Conservation (phyloP, 129 eudicot genomes). For the Flaveria ramosissima region DNA sequence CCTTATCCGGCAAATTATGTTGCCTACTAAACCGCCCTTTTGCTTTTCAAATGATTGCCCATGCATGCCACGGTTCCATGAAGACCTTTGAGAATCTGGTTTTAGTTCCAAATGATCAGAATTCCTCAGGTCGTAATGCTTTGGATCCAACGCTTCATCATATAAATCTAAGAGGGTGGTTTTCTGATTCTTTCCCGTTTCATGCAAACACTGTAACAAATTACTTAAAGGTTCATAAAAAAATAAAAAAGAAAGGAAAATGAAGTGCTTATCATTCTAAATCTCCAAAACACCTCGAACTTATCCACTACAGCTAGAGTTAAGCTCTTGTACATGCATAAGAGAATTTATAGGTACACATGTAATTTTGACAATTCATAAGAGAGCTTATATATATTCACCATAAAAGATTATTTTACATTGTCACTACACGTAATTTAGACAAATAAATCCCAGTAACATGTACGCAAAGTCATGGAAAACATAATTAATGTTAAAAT, state of each 20-base stretch:
- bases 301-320: background rate
- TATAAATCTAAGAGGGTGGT: slow-evolving; percentile 63
- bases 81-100: slow-evolving; percentile 40
- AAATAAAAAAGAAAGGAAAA: slow-evolving; percentile 3
- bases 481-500: background rate
- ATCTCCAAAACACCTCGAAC: background rate
- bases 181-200: slow-evolving; percentile 61
- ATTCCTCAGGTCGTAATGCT: slow-evolving; percentile 36
- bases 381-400: background rate
- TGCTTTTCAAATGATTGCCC: slow-evolving; percentile 37
- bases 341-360: background rate
- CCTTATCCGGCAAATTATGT: slow-evolving; percentile 62
- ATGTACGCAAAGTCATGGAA: background rate
- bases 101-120: slow-evolving; percentile 34
- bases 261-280: slow-evolving; percentile 17
- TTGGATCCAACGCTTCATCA: slow-evolving; percentile 71
- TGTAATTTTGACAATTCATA: background rate
- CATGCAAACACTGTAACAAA: slow-evolving; percentile 67
- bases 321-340: slow-evolving; percentile 5
- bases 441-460: background rate
- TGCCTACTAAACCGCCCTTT: slow-evolving; percentile 40
- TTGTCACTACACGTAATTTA: background rate
- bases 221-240: slow-evolving; percentile 11
- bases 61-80: slow-evolving; percentile 28
- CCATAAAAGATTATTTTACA: background rate